Evolutionary conservation across 228 moss, liverwort and hornwort genomes (phyloP), one percentile per base, ranked within the genome.

Genomic region (Sphagnum fallax): DNA sequence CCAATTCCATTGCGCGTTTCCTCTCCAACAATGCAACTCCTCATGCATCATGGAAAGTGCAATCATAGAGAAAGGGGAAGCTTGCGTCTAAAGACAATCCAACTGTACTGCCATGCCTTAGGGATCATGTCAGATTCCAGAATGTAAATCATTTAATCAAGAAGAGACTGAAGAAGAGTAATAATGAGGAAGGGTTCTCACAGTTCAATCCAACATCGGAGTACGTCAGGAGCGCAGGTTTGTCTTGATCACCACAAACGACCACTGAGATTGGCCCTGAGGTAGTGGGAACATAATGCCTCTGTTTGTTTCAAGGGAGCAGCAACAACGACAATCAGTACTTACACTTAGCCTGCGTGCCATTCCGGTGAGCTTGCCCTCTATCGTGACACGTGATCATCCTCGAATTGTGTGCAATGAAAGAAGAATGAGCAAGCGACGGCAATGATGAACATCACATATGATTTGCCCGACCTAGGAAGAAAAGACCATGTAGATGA

Each of bases 201-300:
- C 98, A 90, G 74, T 90, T 89, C 4, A 94, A 83, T 66, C 91
- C 98, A 5, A 93, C 87, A 61, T 98, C 98, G 4, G 98, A 90
- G 75, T 98, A 98, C 0, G 98, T 92, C 59, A 98, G 66, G 52
- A 98, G 91, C 16, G 94, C 98, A 48, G 98, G 94, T 75, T 98
- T 93, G 55, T 84, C 82, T 69, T 89, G 92, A 64, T 98, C 94
- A 66, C 98, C 98, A 62, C 85, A 86, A 61, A 92, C 90, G 15
- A 81, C 87, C 55, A 98, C 98, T n/a, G 88, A 87, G 62, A 98
- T 85, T 6, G 78, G 89, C 14, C 98, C 98, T 64, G 82, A 84
- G 16, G 89, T 84, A 4, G 98, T 98, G 11, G 89, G 86, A 55
- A 98, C 91, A 76, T 75, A 76, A 67, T 89, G 79, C 69, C 92